Conservation (phyloP, 2,329 filamentous ascomycete species). For the Periconia digitata region DNA sequence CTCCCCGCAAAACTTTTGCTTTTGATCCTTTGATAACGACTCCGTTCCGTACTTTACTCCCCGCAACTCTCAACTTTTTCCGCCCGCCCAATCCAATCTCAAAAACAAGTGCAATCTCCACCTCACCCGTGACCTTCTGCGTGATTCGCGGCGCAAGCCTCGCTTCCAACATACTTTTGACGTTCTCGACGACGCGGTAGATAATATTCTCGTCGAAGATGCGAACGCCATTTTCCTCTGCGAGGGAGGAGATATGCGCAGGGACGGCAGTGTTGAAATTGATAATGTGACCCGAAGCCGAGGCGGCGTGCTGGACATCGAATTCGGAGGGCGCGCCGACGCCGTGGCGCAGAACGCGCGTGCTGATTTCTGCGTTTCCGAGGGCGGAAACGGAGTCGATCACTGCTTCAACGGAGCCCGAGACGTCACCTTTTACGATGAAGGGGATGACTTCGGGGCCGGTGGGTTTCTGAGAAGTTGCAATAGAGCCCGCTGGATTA, state of each 20-base stretch:
- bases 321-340: constrained; percentile 81
- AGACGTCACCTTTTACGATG: constrained; percentile 89
- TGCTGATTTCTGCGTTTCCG: constrained; percentile 80
- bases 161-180: constrained; percentile 67
- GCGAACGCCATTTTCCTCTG: constrained; percentile 69
- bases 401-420: constrained; percentile 90
- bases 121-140: constrained; percentile 79
- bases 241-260: constrained; percentile 67
- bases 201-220: constrained; percentile 88
- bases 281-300: constrained; percentile 74
- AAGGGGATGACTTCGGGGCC: constrained; percentile 69
- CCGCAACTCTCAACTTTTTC: constrained; percentile 74
- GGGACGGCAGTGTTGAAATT: constrained; percentile 81
- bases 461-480: constrained; percentile 47
- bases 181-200: constrained; percentile 75
- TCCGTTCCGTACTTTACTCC: constrained; percentile 85
- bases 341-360: constrained; percentile 73
- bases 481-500: constrained; percentile 28
- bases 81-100: constrained; percentile 77
- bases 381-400: constrained; percentile 73
- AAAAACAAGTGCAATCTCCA: constrained; percentile 81
- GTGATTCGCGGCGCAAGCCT: constrained; percentile 68
- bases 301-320: constrained; percentile 84
- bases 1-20: constrained; percentile 71
- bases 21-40: constrained; percentile 63